Base-by-base conservation (phyloP, 495 filamentous ascomycete species). In the Podospora pseudocomata region DNA sequence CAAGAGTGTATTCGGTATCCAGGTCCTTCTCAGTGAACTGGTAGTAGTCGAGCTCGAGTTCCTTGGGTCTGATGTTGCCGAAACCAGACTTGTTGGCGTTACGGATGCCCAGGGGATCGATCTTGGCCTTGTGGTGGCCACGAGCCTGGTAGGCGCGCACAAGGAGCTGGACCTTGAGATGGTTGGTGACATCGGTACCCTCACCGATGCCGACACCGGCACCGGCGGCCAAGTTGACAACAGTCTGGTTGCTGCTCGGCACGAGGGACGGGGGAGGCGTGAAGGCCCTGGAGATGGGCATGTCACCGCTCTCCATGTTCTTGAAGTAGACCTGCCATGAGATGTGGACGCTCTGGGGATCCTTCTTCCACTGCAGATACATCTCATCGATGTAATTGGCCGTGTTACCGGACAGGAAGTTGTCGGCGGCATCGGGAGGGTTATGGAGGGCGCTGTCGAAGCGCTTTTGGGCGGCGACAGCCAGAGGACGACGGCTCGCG, bases 311-410 rank as follows among this genome's bases (percentile, higher is more conserved):
- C 82, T 99, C 95, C 93, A 99, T 97, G 81, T 99, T 99, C 78
- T 88, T 90, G 86, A 99, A 99, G 88, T 99, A 99, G 71, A 94
- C 90, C 83, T 97, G 95, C 95, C 95, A 99, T 77, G 95, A 99
- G 74, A 97, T 85, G 81, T 99, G 95, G 58, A 99, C 95, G 80
- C 91, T 96, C 71, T 88, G 86, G 20, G 96, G 93, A 74, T 99
- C 92, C 68, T 90, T 85, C 83, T 94, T 97, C 95, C 95, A 99
- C 73, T 91, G 87, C 80, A 99, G 80, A 80, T 99, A 99, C 95
- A 99, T 99, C 86, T 97, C 95, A 80, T 99, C 95, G 79, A 99
- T 90, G 81, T 99, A 99, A 83, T 97, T 97, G 78, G 95, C 95
- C 67, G 94, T 91, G 83, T 90, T 97, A 56, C 95, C 95, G 68